phyloP scores from a whole-genome alignment of 2,329 filamentous ascomycete genomes.

The Didymella exigua region DNA sequence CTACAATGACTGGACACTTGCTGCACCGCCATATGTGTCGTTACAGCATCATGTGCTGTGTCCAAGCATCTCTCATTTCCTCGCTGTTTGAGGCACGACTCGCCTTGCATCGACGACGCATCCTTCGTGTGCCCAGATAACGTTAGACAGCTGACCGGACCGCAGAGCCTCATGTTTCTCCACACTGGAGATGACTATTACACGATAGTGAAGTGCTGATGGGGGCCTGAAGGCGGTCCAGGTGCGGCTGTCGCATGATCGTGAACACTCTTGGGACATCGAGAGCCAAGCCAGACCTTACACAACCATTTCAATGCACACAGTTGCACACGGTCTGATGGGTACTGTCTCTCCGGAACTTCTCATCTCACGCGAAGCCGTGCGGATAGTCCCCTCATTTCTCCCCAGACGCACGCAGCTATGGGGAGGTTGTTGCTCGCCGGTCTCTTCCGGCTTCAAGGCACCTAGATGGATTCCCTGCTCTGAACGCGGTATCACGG shows the following conservation, averaged over 20 bases:
- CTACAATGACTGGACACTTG: not conserved
- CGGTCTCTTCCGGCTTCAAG: conserved; percentile 12
- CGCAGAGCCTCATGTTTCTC: conserved; percentile 18
- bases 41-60: not conserved
- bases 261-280: not conserved
- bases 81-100: not conserved
- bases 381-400: not conserved
- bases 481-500: not conserved
- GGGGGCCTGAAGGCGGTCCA: conserved; percentile 10
- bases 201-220: conserved; percentile 9
- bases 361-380: not conserved
- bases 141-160: conserved; percentile 6
- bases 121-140: conserved; percentile 6
- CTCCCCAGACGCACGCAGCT: conserved; percentile 2
- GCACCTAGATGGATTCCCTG: not conserved
- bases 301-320: not conserved
- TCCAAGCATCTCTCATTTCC: not conserved
- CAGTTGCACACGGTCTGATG: not conserved
- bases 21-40: not conserved
- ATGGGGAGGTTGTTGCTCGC: conserved; percentile 8
- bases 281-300: not conserved
- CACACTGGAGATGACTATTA: conserved; percentile 14
- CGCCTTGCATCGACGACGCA: not conserved
- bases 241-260: conserved; percentile 7
- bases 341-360: not conserved